Evolutionary conservation across 83 land plant genomes (phyloP).

Genomic region (Thuja plicata): DNA sequence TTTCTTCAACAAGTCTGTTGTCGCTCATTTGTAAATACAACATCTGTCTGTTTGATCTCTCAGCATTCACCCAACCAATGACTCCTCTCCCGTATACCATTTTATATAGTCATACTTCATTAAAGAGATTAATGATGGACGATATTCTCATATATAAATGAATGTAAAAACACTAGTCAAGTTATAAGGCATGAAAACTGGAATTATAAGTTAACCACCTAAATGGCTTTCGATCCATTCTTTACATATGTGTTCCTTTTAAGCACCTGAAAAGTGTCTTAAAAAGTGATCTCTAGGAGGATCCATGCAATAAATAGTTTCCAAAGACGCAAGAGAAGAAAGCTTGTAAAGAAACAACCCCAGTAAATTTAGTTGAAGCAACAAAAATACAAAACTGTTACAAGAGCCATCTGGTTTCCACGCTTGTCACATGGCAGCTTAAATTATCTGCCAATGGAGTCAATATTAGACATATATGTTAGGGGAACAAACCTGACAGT

Average conservation of each 20-base stretch:
- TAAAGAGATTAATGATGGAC: neutral
- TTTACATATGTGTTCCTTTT: neutral
- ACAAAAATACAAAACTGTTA: neutral
- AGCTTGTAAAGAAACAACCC: neutral
- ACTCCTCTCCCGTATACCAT: neutral
- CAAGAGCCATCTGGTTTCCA: neutral
- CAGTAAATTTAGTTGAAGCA: neutral
- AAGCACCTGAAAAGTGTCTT: neutral
- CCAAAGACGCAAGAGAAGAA: neutral
- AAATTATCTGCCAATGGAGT: neutral
- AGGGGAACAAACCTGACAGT: neutral
- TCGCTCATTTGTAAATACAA: neutral
- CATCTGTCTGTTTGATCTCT: neutral
- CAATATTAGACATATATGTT: neutral
- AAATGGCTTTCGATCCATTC: neutral
- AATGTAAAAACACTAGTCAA: neutral
- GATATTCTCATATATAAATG: neutral
- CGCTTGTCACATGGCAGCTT: constrained; percentile 3
- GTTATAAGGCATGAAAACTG: neutral
- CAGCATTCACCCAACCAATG: neutral
- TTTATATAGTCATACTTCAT: neutral
- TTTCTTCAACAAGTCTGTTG: neutral
- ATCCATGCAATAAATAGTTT: neutral
- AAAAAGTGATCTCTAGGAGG: neutral
- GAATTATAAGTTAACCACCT: neutral